Conservation (phyloP, 2,329 filamentous ascomycete genomes). For the Pleurostoma richardsiae region DNA sequence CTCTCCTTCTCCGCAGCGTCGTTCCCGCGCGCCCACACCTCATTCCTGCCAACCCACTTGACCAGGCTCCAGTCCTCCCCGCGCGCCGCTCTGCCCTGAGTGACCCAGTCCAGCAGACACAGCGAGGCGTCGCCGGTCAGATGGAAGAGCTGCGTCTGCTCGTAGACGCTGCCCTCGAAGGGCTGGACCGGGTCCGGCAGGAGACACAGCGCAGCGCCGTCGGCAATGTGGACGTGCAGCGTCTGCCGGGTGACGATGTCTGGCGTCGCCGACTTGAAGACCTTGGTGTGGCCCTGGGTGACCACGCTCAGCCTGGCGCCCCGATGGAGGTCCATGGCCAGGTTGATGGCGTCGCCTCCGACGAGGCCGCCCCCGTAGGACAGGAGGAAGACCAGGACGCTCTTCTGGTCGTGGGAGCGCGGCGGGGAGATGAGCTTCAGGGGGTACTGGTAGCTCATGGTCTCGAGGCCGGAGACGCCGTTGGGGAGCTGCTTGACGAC, state of each 20-base stretch:
- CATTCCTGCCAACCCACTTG: conserved; percentile 78
- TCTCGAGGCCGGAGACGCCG: conserved; percentile 64
- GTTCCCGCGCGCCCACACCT: conserved; percentile 60
- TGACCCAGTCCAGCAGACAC: conserved; percentile 92
- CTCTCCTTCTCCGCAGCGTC: conserved; percentile 34
- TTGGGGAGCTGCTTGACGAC: conserved; percentile 69
- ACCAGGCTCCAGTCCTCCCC: conserved; percentile 86
- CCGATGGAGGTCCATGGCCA: conserved; percentile 61
- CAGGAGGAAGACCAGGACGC: conserved; percentile 79
- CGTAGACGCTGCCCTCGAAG: conserved; percentile 77
- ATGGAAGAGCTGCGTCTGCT: conserved; percentile 76
- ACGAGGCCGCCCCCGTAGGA: conserved; percentile 95
- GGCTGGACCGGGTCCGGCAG: conserved; percentile 93
- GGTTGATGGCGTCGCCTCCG: conserved; percentile 74
- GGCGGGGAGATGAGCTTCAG: conserved; percentile 86
- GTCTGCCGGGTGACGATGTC: conserved; percentile 54
- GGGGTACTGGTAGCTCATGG: conserved; percentile 85
- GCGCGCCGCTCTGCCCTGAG: conserved; percentile 74
- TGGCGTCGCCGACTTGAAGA: conserved; percentile 72
- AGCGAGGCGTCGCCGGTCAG: conserved; percentile 55
- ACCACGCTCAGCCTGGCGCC: conserved; percentile 62
- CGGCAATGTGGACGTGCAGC: conserved; percentile 44
- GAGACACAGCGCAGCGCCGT: conserved; percentile 53
- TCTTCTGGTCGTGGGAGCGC: conserved; percentile 56
- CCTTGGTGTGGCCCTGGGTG: conserved; percentile 83